Base-by-base conservation (phyloP, 2,329 filamentous ascomycete species). In the Shiraia sp. region DNA sequence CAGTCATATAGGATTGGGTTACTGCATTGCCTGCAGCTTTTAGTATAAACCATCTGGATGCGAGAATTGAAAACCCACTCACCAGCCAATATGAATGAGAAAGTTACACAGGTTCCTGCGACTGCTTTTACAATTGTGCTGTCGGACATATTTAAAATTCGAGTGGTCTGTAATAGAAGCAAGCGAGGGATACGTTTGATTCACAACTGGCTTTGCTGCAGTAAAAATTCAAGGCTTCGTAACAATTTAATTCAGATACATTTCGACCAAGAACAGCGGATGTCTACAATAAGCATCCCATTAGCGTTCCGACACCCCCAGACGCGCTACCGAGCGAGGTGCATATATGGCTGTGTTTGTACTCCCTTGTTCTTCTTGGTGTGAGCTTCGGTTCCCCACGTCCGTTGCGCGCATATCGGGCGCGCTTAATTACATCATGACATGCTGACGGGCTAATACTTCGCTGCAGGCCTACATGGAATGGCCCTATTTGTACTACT, bases 1-100 rank as follows among this genome's bases (percentile, higher is more conserved):
- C 70, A 12, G 73, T 74, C 75, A 78, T 78, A 63, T 72, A 77
- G 12, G 75, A 77, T 59, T 78, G 75, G 16, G 76, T 78, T 40
- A 79, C 73, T 10, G 75, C 76, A 63, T 78, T 78, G 40, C 75
- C 75, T 77, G 31, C 6, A 1, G 31, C 35, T 39, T 34, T 57
- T 23, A 50, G 23, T 36, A 30, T 10, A 3, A 9, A 9, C 3
- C 10, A 16, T 23, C 19, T 6, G 7, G 22, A 13, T 12, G 13
- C 8, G 12, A n/a, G n/a, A n/a, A 9, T 24, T 16, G 29, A 22
- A 25, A 29, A 23, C 25, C 45, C 13, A 45, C 59, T 49, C 59
- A 75, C 75, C 74, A 26, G 75, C 69, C 10, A 78, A 69, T 31
- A 75, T 75, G 64, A 75, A 77, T 2, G 75, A 77, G 47, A 73